Evolutionary conservation across 192 early-diverging fungal species (phyloP).

Genomic region (Backusella circina): DNA sequence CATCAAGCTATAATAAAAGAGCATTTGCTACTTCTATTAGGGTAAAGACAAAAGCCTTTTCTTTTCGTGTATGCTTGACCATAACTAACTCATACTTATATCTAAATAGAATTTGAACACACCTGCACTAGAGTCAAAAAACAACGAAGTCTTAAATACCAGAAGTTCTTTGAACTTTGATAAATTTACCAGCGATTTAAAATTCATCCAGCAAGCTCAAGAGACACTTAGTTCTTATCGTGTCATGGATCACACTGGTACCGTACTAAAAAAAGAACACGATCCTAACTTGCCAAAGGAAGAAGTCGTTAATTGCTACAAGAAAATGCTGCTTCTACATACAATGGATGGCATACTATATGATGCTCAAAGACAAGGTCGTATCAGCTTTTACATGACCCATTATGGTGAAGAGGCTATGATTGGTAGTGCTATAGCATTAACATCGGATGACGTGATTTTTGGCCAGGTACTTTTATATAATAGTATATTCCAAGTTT

Average conservation of each 20-base stretch:
- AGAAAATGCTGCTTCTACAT: constrained; percentile 87
- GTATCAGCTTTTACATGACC: constrained; percentile 99
- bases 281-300: constrained; percentile 77
- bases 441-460: constrained; percentile 83
- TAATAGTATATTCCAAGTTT: neutral
- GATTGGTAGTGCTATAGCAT: constrained; percentile 87
- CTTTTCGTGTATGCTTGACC: neutral
- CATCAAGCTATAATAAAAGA: neutral
- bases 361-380: constrained; percentile 97
- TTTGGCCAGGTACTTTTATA: constrained; percentile 73
- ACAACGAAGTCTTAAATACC: neutral
- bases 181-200: constrained; percentile 14
- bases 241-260: constrained; percentile 88
- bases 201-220: constrained; percentile 53
- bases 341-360: constrained; percentile 94
- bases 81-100: neutral
- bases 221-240: constrained; percentile 87
- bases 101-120: neutral
- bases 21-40: neutral
- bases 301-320: constrained; percentile 66
- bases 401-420: constrained; percentile 97
- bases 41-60: neutral
- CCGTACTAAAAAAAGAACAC: constrained; percentile 63
- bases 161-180: neutral
- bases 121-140: neutral